phyloP scores from a whole-genome alignment of 2,329 filamentous ascomycete species.

The Ophiostoma angusticollis region DNA sequence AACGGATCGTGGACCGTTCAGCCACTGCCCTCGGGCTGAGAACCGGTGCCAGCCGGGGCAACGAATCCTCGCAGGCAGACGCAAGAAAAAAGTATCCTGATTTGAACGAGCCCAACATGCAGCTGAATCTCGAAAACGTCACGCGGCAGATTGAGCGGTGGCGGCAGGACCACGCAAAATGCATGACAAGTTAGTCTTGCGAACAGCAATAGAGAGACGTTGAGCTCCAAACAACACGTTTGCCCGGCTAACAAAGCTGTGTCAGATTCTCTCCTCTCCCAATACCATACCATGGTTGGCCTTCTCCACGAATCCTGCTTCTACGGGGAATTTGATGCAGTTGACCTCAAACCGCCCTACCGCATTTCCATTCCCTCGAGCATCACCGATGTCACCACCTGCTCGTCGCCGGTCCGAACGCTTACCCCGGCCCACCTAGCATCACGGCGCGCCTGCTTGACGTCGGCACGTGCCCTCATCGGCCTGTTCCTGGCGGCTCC shows the following conservation, averaged over 20 bases:
- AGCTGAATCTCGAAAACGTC: conserved; percentile 3
- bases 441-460: conserved; percentile 6
- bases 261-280: conserved; percentile 10
- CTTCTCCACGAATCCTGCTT: conserved; percentile 9
- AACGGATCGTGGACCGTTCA: conserved; percentile 5
- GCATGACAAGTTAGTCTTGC: conserved; percentile 10
- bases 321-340: conserved; percentile 9
- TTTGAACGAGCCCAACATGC: conserved; percentile 3
- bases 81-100: not conserved
- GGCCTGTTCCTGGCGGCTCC: conserved; percentile 8
- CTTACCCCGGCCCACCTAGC: conserved; percentile 2
- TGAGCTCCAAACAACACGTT: too few relatives aligned
- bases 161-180: conserved; percentile 2
- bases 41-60: not conserved
- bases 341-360: conserved; percentile 10
- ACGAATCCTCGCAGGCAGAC: not conserved
- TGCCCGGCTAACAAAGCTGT: not conserved
- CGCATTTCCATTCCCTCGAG: conserved; percentile 4
- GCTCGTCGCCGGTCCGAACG: too few relatives aligned
- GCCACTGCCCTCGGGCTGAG: conserved; percentile 2
- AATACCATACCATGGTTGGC: conserved; percentile 9
- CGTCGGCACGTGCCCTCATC: conserved; percentile 6
- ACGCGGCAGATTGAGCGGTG: conserved; percentile 8
- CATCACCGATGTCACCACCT: not conserved
- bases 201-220: too few relatives aligned